These are phyloP conservation scores for Neopestalotiopsis sp. DNA, from an alignment of 2,329 filamentous ascomycete species.

Conservation along the genomic window DNA sequence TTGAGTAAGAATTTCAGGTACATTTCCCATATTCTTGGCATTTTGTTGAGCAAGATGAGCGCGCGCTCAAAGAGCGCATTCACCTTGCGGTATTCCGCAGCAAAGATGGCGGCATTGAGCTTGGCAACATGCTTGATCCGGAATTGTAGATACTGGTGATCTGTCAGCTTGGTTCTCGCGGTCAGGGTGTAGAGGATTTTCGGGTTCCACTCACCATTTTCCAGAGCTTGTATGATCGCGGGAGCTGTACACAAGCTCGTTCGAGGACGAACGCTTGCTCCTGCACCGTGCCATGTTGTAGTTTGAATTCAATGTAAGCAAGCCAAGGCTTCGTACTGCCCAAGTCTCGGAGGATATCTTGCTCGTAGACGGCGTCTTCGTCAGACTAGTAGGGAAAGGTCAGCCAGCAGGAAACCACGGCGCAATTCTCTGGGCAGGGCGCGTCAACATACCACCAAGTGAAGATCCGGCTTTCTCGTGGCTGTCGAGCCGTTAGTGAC, in stretches of 20 bases:
- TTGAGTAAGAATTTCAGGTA: constrained; percentile 89
- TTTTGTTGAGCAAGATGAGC: constrained; percentile 93
- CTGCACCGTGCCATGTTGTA: constrained; percentile 79
- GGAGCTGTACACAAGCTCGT: constrained; percentile 85
- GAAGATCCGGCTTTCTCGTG: constrained; percentile 49
- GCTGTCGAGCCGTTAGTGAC: constrained; percentile 33
- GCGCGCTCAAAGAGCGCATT: constrained; percentile 94
- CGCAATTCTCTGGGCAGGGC: constrained; percentile 5
- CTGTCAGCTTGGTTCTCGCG: constrained; percentile 22
- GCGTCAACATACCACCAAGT: constrained; percentile 49
- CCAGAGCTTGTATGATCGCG: constrained; percentile 97
- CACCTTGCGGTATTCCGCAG: constrained; percentile 86
- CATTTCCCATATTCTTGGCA: constrained; percentile 98
- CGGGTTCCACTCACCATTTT: constrained; percentile 69
- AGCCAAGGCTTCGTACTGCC: constrained; percentile 94
- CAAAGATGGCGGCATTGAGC: constrained; percentile 81
- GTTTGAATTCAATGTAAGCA: constrained; percentile 89
- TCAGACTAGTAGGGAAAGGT: constrained; percentile 61
- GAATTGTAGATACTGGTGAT: constrained; percentile 77
- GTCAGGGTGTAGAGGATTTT: constrained; percentile 19
- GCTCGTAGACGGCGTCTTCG: constrained; percentile 94
- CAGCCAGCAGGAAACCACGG: constrained; percentile 16
- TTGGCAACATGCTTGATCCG: constrained; percentile 80
- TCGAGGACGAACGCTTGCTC: constrained; percentile 91
- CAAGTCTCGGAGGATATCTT: constrained; percentile 86